A percentile compares a stretch with the other conserved stretches of the same genome.
Conservation (phyloP, 257 asterid species). For the Fraxinus americana region DNA sequence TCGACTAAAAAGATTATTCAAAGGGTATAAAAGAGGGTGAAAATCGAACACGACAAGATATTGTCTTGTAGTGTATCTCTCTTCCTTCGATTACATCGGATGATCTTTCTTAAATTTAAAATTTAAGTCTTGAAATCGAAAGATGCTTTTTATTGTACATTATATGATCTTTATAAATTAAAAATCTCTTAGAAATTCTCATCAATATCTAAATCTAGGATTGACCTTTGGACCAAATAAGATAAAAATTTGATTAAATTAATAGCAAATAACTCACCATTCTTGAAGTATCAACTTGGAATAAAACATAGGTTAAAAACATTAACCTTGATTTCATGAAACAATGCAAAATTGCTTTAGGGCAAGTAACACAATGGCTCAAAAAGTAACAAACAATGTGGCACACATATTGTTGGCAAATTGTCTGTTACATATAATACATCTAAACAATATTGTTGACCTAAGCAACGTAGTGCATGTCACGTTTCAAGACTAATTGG, state of each 20-base stretch:
- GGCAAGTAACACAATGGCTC: neutral
- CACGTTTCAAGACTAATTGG: conserved; percentile 29
- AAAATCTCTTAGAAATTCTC: too few species aligned
- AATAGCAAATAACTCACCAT: neutral
- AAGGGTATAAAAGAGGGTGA: too few species aligned
- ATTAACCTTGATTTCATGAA: neutral
- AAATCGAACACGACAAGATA: too few species aligned
- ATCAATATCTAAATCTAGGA: too few species aligned
- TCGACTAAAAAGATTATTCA: too few species aligned
- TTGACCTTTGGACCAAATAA: neutral
- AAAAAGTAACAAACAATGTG: neutral
- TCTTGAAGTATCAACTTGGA: neutral
- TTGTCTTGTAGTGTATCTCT: too few species aligned
- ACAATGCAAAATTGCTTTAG: neutral
- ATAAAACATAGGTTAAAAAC: neutral
- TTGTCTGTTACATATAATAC: neutral
- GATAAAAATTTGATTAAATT: neutral
- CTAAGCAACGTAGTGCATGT: conserved; percentile 31
- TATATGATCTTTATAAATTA: too few species aligned
- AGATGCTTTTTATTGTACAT: too few species aligned
- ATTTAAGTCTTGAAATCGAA: too few species aligned
- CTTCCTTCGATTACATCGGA: too few species aligned
- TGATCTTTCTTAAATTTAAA: too few species aligned
- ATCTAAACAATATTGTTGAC: conserved; percentile 20
- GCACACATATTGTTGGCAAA: neutral